phyloP scores from a whole-genome alignment of 208 protist species.

The Wallacemonas sp. region DNA sequence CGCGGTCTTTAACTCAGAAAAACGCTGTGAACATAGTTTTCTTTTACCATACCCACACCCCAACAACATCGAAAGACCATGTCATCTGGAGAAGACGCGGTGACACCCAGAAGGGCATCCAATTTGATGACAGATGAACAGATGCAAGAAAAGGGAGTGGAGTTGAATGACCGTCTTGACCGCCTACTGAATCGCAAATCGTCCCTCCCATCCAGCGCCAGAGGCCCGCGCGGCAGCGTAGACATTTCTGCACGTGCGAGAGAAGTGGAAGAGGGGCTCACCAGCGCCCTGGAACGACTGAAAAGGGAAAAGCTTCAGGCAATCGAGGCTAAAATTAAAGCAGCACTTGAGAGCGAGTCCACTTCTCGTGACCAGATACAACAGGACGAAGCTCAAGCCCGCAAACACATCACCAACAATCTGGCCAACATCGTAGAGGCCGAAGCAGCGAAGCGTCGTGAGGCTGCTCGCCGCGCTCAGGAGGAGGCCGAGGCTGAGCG shows the following conservation, averaged over 20 bases:
- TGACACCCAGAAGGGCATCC: not conserved
- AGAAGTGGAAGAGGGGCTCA: constrained; percentile 4
- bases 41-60: not conserved
- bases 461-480: too few species aligned
- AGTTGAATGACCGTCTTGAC: constrained; percentile 5
- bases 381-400: not conserved
- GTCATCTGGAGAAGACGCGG: not conserved
- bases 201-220: not conserved
- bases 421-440: not conserved
- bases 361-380: not conserved
- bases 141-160: constrained; percentile 2
- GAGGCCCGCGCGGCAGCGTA: not conserved
- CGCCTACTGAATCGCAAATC: constrained; percentile 3
- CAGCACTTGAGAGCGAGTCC: not conserved
- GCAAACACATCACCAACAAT: not conserved
- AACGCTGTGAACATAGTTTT: too few species aligned
- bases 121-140: not conserved
- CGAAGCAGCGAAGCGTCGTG: not conserved
- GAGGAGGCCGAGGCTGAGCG: too few species aligned
- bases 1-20: too few species aligned
- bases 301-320: not conserved
- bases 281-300: not conserved
- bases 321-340: not conserved
- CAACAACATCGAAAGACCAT: not conserved
- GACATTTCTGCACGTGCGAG: constrained; percentile 4